Evolutionary conservation across 345 rosid genomes (phyloP).

Genomic region (Nephelium lappaceum): DNA sequence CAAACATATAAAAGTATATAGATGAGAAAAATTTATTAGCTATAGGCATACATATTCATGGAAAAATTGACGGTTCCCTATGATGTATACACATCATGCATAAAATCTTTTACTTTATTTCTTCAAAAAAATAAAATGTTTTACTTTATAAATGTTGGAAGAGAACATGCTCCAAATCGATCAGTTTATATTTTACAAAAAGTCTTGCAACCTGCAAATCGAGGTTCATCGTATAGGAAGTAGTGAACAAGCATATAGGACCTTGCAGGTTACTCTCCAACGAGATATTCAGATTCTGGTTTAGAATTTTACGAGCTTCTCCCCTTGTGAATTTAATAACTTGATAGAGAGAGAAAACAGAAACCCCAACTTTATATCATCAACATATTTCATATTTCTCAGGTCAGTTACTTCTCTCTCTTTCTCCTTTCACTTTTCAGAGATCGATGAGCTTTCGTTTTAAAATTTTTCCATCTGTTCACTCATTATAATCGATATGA

Average conservation of each 20-base stretch:
- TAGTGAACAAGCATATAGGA: constrained; percentile 28
- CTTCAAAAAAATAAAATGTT: no score
- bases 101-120: no score
- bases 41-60: neutral
- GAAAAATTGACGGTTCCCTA: neutral
- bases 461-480: neutral
- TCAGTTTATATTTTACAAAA: constrained; percentile 30
- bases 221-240: constrained; percentile 29
- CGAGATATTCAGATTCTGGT: constrained; percentile 27
- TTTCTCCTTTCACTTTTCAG: neutral
- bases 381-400: constrained; percentile 9
- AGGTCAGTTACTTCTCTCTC: constrained; percentile 20
- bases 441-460: neutral
- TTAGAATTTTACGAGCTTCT: constrained; percentile 27
- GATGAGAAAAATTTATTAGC: neutral
- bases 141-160: constrained; percentile 13
- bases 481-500: constrained; percentile 30
- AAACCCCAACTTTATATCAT: constrained; percentile 19
- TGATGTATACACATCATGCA: neutral
- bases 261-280: constrained; percentile 24
- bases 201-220: constrained; percentile 24
- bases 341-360: neutral
- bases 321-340: neutral
- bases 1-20: neutral
- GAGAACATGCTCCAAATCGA: constrained; percentile 18